These are phyloP conservation scores for Adansonia digitata DNA, from an alignment of 345 rosid species.

Conservation along the genomic window DNA sequence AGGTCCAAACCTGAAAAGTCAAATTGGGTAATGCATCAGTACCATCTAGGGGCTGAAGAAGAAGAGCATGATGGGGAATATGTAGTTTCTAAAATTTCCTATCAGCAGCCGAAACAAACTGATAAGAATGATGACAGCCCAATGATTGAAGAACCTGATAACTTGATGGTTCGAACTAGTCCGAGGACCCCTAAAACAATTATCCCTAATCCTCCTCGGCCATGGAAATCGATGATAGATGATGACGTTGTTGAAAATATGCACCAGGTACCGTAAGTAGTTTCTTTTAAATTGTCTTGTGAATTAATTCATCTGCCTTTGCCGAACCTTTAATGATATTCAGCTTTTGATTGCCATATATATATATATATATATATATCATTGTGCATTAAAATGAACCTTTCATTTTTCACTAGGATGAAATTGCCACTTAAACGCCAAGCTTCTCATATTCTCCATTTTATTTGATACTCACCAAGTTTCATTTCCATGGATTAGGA, in stretches of 20 bases:
- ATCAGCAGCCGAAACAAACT: constrained; percentile 50
- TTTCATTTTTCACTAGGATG: background rate
- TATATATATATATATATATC: background rate
- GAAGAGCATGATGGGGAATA: constrained; percentile 67
- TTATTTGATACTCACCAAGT: background rate
- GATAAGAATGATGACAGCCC: constrained; percentile 27
- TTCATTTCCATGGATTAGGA: constrained; percentile 29
- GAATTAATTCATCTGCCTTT: background rate
- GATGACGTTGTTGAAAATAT: constrained; percentile 31
- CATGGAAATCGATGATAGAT: constrained; percentile 15
- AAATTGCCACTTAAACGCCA: too few species aligned
- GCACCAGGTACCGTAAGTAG: constrained; percentile 27
- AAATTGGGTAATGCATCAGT: constrained; percentile 90
- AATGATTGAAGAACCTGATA: constrained; percentile 34
- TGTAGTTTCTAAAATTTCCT: constrained; percentile 70
- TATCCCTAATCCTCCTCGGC: constrained; percentile 56
- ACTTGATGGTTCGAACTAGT: constrained; percentile 32
- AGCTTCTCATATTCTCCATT: background rate
- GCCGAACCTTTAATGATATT: background rate
- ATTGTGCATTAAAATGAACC: background rate
- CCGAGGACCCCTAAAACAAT: constrained; percentile 72
- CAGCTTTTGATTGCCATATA: background rate
- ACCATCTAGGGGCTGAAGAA: constrained; percentile 73
- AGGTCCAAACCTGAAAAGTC: constrained; percentile 69
- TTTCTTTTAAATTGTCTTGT: background rate